A percentile compares a stretch with the other conserved stretches of the same genome.
phyloP scores from a whole-genome alignment of 2,329 filamentous ascomycete genomes.

The Ophiostoma montium region DNA sequence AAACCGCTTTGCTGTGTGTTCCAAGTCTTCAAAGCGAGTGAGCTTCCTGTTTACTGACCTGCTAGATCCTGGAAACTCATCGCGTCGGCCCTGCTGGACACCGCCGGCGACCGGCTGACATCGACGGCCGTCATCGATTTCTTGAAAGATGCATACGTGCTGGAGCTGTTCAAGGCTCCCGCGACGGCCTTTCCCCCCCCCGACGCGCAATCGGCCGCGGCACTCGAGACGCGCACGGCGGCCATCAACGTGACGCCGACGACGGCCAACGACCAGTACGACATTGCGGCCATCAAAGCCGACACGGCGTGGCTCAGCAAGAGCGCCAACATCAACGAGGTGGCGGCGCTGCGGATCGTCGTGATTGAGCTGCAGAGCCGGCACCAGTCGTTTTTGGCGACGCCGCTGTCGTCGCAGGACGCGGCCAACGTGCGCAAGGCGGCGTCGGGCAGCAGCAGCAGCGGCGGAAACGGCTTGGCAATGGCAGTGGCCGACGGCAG shows the following conservation, averaged over 20 bases:
- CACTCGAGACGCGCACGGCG: conserved; percentile 73
- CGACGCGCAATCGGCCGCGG: conserved; percentile 48
- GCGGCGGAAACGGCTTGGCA: too few relatives aligned
- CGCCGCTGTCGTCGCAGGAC: conserved; percentile 65
- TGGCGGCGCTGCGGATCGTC: conserved; percentile 66
- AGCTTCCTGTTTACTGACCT: conserved; percentile 4
- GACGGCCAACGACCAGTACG: conserved; percentile 49
- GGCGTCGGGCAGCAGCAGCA: conserved; percentile 34
- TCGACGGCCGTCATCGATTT: conserved; percentile 49
- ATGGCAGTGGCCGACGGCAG: conserved; percentile 44
- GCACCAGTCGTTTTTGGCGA: conserved; percentile 55
- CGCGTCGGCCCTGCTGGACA: conserved; percentile 41
- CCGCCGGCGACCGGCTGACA: conserved; percentile 38
- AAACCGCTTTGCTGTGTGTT: conserved; percentile 65
- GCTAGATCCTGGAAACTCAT: conserved; percentile 48
- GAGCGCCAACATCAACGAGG: conserved; percentile 62
- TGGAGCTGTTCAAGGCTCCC: conserved; percentile 53
- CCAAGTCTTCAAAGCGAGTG: background rate
- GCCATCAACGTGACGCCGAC: conserved; percentile 70
- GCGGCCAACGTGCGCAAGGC: conserved; percentile 61
- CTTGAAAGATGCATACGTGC: conserved; percentile 54
- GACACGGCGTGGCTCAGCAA: conserved; percentile 80
- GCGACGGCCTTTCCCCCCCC: conserved; percentile 52
- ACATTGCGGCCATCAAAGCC: conserved; percentile 66
- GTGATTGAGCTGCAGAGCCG: conserved; percentile 75